Base-by-base conservation (phyloP, 805 yeast genomes). In the Trichomonascus vanleenenianus region DNA sequence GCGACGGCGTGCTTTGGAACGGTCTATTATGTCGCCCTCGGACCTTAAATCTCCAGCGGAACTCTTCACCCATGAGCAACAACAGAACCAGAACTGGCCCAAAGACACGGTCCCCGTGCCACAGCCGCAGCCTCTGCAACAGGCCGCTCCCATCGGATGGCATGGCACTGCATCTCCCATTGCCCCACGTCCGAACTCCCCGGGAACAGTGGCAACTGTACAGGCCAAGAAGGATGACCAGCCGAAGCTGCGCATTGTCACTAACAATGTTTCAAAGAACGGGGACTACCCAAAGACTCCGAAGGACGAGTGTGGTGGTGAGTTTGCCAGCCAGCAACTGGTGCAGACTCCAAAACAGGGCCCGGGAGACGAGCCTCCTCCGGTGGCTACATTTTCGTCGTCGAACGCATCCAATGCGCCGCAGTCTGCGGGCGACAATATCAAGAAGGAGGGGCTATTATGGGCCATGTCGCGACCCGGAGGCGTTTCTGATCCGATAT, bases 381-480 rank as follows among this genome's bases (percentile, higher is more conserved):
- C 27, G 8, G 27, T 22, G 27, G 27, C 27, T 22, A 22, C 27
- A 5, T 22, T 22, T 22, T 22, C 27, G 27, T 22, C 27, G 27
- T 22, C 27, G 7, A 22, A 22, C 27, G 7, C 27, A 8, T 5
- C 4, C 27, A 22, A 22, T 22, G 27, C 27, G 4, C 27, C 27
- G 8, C 27, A 22, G 27, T 22, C 27, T 4, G 16, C 35, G 16
- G 9, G 16, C 15, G 38, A 34, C 20, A 18, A 16, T 8, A 14
- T 34, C 19, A 32, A 40, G 18, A 40, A 40, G 37, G 73, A 69
- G 50, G 74, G 74, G 0, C 55, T 69, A 16, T 47, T 69, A 22
- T 70, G 74, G 73, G 71, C 73, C 1, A 56, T 70, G 58, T 62
- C 65, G 10, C 57, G 67, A 7, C 70, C 73, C 7, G 64, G 60